Percentiles rank a stretch among this genome's conserved stretches.
Evolutionary conservation across 805 yeast genomes (phyloP).

Genomic region (Wickerhamomyces chaumierensis): DNA sequence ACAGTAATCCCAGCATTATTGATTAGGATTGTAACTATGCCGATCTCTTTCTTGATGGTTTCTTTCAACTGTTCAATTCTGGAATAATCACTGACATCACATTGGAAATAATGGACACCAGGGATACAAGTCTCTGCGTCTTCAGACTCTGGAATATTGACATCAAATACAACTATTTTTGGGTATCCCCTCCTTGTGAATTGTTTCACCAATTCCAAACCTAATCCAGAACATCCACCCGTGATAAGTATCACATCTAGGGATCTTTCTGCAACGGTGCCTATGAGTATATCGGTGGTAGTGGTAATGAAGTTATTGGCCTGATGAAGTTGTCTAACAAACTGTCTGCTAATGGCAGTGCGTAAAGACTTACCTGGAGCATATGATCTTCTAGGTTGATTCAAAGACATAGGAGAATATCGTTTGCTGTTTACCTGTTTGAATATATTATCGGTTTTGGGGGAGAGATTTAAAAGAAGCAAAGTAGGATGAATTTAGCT

Average conservation of each 20-base stretch:
- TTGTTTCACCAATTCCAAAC: constrained; percentile 42
- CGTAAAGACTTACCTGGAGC: neutral
- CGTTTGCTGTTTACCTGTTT: too few relatives aligned
- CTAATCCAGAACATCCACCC: constrained; percentile 80
- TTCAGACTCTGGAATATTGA: constrained; percentile 20
- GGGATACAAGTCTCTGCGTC: constrained; percentile 17
- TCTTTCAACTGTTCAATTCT: constrained; percentile 31
- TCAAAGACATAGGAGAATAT: too few relatives aligned
- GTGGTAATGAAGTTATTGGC: constrained; percentile 4
- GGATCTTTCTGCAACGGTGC: constrained; percentile 38
- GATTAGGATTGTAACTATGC: constrained; percentile 55
- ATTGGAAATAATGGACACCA: constrained; percentile 43
- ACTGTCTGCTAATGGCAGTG: neutral
- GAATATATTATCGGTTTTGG: too few relatives aligned
- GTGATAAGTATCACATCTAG: constrained; percentile 65
- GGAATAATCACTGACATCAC: constrained; percentile 55
- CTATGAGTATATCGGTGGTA: constrained; percentile 30
- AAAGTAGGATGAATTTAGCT: too few relatives aligned
- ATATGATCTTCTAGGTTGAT: too few relatives aligned
- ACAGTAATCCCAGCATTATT: constrained; percentile 78
- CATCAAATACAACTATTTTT: constrained; percentile 57
- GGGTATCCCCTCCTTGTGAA: constrained; percentile 32
- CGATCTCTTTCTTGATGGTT: constrained; percentile 34
- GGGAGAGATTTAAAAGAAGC: too few relatives aligned
- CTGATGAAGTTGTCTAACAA: neutral